These are phyloP conservation scores for Tillandsia leiboldiana DNA, from an alignment of 176 grass and related monocot species.

Conservation along the genomic window DNA sequence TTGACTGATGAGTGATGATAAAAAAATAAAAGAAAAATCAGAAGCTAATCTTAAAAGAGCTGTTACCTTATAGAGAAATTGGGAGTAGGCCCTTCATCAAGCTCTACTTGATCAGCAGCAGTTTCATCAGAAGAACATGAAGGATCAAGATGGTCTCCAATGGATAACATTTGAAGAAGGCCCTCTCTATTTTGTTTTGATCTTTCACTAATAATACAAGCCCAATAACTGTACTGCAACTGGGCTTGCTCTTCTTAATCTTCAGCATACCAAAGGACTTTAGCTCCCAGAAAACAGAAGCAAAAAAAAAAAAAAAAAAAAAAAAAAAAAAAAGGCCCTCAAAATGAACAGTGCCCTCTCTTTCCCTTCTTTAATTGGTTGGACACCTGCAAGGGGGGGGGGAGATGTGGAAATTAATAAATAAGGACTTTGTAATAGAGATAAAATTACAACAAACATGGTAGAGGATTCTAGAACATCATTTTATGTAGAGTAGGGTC, in stretches of 20 bases:
- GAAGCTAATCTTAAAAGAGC: not conserved
- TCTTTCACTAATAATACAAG: conserved; percentile 32
- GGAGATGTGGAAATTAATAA: not conserved
- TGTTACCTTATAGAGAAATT: conserved; percentile 93
- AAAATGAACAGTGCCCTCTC: not conserved
- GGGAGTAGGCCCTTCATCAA: conserved; percentile 40
- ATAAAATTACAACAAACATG: not conserved
- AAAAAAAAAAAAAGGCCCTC: not conserved
- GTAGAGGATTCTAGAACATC: conserved; percentile 3
- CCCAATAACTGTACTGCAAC: conserved; percentile 69
- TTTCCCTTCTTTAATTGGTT: conserved; percentile 6
- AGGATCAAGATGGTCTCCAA: conserved; percentile 51
- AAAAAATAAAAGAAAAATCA: not conserved
- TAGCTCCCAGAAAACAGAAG: not conserved
- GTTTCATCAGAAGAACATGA: conserved; percentile 47
- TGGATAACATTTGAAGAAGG: conserved; percentile 89
- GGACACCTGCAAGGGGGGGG: conserved; percentile 5
- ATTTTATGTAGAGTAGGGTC: conserved; percentile 12
- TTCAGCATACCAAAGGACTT: conserved; percentile 65
- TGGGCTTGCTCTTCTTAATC: conserved; percentile 63
- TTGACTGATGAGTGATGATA: not conserved
- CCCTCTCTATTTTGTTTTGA: conserved; percentile 39
- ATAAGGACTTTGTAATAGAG: not conserved
- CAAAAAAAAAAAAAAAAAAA: not conserved
- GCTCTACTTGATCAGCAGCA: conserved; percentile 24